Base-by-base conservation (phyloP, 164 flowering plant genomes). In the Magnolia changhungtana region DNA sequence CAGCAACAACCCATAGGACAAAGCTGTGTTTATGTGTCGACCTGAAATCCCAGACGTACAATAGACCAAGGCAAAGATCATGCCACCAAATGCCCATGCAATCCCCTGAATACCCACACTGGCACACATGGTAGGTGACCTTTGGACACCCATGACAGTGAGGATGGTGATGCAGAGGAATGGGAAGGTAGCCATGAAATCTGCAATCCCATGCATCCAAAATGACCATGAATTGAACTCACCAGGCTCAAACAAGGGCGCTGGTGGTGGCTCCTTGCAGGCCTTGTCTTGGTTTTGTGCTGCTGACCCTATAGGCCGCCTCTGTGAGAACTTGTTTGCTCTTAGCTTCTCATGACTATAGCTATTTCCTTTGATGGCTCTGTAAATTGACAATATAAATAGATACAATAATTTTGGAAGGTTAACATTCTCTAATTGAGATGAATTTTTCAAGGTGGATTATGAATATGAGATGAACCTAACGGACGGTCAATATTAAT, bases 21-120 rank as follows among this genome's bases (percentile, higher is more conserved):
- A 88, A 13, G 89, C 88, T 59, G 91, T 89, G 84, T 89, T 89
- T 9, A 87, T 86, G 76, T 89, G 91, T 14, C 91, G 89, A 74
- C 91, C 91, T 80, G 90, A 89, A 78, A 87, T 86, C 19, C 90
- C 90, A 72, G 91, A 89, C 52, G 90, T 87, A 82, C 91, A 89
- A 85, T 87, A 89, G 45, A 89, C 90, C 24, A 89, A 87, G 74
- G 89, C 90, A 75, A 89, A 89, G 84, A 87, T 87, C 88, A 86
- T 87, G 31, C 89, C 91, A 11, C 89, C 91, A 76, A 87, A 88
- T 45, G 91, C 88, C 91, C 91, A 89, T 71, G 91, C 90, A 72
- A 88, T 86, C 4, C 89, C 89, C 59, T 87, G 90, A 72, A 87
- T 82, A 52, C 90, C 92, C 27, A 88, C 92, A 10, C 86, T 14